Conservation (phyloP, 495 filamentous ascomycete species). For the Friedmanniomyces simplex region DNA sequence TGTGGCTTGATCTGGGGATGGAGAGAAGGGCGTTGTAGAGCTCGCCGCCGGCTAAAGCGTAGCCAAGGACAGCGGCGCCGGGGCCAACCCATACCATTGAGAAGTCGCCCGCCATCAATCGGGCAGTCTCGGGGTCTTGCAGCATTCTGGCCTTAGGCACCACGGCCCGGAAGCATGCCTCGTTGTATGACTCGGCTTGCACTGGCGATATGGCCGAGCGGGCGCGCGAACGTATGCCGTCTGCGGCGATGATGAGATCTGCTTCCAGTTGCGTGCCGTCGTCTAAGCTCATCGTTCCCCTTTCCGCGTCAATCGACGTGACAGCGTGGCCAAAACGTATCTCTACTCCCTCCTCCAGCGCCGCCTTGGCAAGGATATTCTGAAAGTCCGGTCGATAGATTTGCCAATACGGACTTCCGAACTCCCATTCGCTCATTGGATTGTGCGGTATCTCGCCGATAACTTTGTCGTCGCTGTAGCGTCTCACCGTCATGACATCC, state of each 20-base stretch:
- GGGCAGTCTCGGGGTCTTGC: not conserved
- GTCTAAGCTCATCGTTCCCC: constrained; percentile 6
- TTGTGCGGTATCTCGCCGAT: constrained; percentile 9
- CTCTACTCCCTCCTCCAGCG: constrained; percentile 36
- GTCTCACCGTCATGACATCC: not conserved
- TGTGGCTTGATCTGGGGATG: not conserved
- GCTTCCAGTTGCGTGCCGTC: constrained; percentile 7
- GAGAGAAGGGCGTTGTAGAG: not conserved
- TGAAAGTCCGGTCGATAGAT: constrained; percentile 50
- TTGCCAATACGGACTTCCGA: constrained; percentile 39
- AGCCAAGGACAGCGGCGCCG: not conserved
- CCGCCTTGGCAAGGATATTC: constrained; percentile 41
- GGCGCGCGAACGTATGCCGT: constrained; percentile 29
- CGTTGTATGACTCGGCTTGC: not conserved
- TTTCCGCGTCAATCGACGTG: constrained; percentile 29
- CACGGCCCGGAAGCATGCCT: constrained; percentile 4
- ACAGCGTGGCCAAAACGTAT: constrained; percentile 35
- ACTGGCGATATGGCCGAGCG: not conserved
- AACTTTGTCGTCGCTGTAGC: not conserved
- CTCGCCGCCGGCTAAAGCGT: not conserved
- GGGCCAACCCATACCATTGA: constrained; percentile 4
- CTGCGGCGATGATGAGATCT: constrained; percentile 32
- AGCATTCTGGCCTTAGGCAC: not conserved
- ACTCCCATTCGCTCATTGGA: constrained; percentile 31
- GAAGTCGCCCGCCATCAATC: not conserved